These are phyloP conservation scores for Rubroboletus satanas DNA, from an alignment of 768 basidiomycete genomes.

Conservation along the genomic window DNA sequence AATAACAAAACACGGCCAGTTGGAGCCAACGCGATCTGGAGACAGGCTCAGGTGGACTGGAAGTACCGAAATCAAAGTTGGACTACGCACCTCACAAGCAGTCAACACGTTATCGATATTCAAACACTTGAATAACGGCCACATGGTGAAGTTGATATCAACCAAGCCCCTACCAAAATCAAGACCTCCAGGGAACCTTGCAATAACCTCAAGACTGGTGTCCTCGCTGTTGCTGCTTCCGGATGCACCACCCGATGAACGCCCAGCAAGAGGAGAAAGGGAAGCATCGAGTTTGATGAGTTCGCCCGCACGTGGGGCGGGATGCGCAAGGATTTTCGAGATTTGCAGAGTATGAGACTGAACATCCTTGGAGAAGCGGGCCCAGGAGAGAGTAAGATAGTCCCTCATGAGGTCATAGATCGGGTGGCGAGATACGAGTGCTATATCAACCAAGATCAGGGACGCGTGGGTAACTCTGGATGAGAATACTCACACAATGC, in stretches of 20 bases:
- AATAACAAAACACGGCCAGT: slow-evolving; percentile 85
- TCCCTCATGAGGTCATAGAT: slow-evolving; percentile 96
- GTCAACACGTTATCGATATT: slow-evolving; percentile 93
- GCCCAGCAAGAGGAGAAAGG: slow-evolving; percentile 42
- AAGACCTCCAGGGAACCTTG: slow-evolving; percentile 88
- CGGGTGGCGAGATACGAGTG: slow-evolving; percentile 85
- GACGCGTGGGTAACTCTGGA: neutral
- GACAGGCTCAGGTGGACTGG: neutral
- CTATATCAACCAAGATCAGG: slow-evolving; percentile 35
- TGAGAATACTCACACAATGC: slow-evolving; percentile 64
- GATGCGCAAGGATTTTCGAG: slow-evolving; percentile 82
- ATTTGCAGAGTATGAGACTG: slow-evolving; percentile 90
- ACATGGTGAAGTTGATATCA: slow-evolving; percentile 95
- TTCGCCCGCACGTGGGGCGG: slow-evolving; percentile 83
- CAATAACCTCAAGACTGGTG: slow-evolving; percentile 72
- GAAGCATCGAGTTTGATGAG: slow-evolving; percentile 84
- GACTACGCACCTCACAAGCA: slow-evolving; percentile 68
- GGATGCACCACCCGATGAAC: slow-evolving; percentile 43
- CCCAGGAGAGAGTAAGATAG: slow-evolving; percentile 94
- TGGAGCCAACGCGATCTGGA: slow-evolving; percentile 78
- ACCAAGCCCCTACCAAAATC: slow-evolving; percentile 90
- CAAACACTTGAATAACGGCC: slow-evolving; percentile 91
- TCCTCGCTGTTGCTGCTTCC: slow-evolving; percentile 29
- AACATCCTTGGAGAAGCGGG: slow-evolving; percentile 90
- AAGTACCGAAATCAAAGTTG: neutral